Conservation (phyloP, 192 early-diverging fungal species). For the Linnemannia zychae region DNA sequence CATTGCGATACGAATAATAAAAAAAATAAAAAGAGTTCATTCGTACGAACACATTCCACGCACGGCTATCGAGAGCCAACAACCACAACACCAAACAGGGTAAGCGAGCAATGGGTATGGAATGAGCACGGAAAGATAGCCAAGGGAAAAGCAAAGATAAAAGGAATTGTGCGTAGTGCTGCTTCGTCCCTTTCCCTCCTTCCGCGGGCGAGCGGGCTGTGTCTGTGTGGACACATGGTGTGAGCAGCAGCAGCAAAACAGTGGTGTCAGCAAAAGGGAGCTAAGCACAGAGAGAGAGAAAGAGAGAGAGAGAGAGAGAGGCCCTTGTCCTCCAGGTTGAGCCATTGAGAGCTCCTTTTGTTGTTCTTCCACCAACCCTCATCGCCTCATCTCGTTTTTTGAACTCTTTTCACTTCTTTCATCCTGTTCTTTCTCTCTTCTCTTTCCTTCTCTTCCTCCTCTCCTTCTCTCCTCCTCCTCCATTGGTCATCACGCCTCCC, state of each 20-base stretch:
- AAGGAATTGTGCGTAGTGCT: neutral
- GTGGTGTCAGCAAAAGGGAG: neutral
- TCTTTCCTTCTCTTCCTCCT: neutral
- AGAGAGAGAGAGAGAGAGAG: too few species aligned
- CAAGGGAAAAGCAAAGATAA: neutral
- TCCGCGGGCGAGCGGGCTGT: conserved; percentile 1
- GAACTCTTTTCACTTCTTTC: neutral
- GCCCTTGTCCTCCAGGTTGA: too few species aligned
- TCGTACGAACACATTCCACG: neutral
- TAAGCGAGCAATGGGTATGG: neutral
- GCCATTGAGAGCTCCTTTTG: neutral
- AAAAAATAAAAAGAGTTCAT: neutral
- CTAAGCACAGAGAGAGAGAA: neutral
- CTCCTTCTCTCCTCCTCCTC: neutral
- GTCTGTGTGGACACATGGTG: conserved; percentile 3
- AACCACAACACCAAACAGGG: neutral
- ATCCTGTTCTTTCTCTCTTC: neutral
- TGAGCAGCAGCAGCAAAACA: neutral
- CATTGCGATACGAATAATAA: neutral
- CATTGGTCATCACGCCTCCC: conserved; percentile 7
- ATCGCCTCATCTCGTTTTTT: conserved; percentile 4
- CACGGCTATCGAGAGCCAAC: neutral
- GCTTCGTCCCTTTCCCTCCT: neutral
- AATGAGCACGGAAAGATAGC: neutral
- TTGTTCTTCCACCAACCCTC: neutral